phyloP scores from a whole-genome alignment of 2,329 filamentous ascomycete species.

The Penicillium thymicola region DNA sequence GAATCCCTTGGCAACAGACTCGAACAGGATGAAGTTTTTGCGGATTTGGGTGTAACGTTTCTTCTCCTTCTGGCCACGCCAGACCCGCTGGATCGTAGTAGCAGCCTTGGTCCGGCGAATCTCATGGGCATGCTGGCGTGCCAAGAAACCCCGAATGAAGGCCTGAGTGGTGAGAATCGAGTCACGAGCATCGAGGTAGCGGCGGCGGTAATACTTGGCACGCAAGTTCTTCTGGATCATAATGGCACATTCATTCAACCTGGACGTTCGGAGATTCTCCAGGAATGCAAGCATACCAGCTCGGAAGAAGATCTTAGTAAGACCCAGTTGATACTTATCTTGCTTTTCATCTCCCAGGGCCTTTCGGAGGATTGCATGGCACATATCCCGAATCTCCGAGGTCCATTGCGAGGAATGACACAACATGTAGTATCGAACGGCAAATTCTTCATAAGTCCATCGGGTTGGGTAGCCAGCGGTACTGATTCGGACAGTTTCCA shows the following conservation, averaged over 20 bases:
- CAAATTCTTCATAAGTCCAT: constrained; percentile 99
- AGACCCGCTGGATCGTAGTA: constrained; percentile 91
- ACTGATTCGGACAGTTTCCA: constrained; percentile 96
- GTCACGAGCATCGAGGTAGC: constrained; percentile 81
- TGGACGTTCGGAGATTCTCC: constrained; percentile 85
- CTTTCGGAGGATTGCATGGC: constrained; percentile 83
- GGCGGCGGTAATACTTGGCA: constrained; percentile 90
- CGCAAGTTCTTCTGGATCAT: constrained; percentile 99
- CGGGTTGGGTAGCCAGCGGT: constrained; percentile 94
- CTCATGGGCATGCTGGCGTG: constrained; percentile 74
- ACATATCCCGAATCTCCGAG: constrained; percentile 89
- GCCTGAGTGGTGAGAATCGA: constrained; percentile 80
- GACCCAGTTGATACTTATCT: constrained; percentile 95
- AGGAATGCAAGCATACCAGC: constrained; percentile 98
- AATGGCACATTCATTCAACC: constrained; percentile 88
- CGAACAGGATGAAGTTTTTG: constrained; percentile 79
- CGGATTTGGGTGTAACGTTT: constrained; percentile 75
- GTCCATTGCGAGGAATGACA: constrained; percentile 89
- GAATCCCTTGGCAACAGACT: constrained; percentile 88
- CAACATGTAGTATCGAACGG: constrained; percentile 96
- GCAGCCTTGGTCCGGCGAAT: constrained; percentile 80
- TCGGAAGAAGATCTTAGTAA: constrained; percentile 99
- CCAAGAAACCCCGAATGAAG: constrained; percentile 70
- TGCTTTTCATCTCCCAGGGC: constrained; percentile 75
- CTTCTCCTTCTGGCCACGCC: constrained; percentile 87